These are phyloP conservation scores for Inga oerstediana DNA, from an alignment of 306 rosid genomes.

Conservation along the genomic window DNA sequence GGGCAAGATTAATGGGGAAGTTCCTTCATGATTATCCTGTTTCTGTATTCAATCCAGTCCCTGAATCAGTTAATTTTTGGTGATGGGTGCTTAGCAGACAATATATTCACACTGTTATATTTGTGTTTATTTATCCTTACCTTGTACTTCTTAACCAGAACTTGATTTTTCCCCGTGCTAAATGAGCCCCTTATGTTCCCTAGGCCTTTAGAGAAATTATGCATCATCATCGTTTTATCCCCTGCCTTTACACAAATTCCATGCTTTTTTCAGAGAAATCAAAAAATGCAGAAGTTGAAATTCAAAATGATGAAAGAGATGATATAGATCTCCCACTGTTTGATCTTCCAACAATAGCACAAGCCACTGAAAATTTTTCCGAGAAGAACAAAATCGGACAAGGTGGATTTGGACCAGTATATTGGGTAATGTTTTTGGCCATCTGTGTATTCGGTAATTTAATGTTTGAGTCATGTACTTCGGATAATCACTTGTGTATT, in stretches of 20 bases:
- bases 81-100: neutral
- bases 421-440: conserved; percentile 10
- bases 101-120: neutral
- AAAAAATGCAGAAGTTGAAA: neutral
- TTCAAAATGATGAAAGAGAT: neutral
- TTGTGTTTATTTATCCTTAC: neutral
- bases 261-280: neutral
- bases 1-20: neutral
- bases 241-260: neutral
- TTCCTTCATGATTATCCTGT: neutral
- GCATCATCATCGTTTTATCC: neutral
- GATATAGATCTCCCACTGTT: conserved; percentile 39
- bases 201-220: neutral
- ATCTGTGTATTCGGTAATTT: conserved; percentile 17
- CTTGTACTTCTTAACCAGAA: neutral
- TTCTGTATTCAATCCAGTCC: neutral
- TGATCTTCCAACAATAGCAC: neutral
- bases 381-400: conserved; percentile 16
- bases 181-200: neutral
- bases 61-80: neutral
- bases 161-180: neutral
- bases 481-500: neutral
- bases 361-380: conserved; percentile 21
- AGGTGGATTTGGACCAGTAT: conserved; percentile 33
- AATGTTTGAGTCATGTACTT: neutral